Percentiles rank a stretch among this genome's conserved stretches.
Conservation (phyloP, 805 yeast species). For the Jamesozyma hellenica region DNA sequence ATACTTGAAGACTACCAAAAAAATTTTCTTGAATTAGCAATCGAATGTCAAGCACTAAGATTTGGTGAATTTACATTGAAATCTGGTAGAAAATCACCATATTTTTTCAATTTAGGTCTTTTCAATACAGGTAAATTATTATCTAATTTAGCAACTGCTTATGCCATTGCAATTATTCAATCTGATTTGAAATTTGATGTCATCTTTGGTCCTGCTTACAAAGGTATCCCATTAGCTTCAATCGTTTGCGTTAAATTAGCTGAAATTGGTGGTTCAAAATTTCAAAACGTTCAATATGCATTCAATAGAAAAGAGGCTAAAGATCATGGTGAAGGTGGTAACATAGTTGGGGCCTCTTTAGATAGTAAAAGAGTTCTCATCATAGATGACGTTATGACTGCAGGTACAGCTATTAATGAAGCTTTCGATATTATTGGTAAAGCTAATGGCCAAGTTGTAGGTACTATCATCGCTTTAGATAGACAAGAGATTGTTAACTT, state of each 20-base stretch:
- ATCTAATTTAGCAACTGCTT: conserved; percentile 75
- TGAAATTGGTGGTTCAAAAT: conserved; percentile 77
- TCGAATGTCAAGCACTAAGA: conserved; percentile 70
- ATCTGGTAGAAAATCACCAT: conserved; percentile 90
- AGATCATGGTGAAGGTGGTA: conserved; percentile 98
- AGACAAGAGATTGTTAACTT: conserved; percentile 84
- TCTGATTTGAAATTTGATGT: conserved; percentile 81
- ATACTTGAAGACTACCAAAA: conserved; percentile 42
- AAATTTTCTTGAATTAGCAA: conserved; percentile 69
- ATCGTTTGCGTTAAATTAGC: conserved; percentile 85
- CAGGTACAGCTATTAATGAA: conserved; percentile 95
- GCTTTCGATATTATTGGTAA: conserved; percentile 68
- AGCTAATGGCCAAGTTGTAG: conserved; percentile 68
- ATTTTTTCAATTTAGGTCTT: conserved; percentile 88
- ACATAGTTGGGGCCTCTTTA: conserved; percentile 76
- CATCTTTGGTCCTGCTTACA: conserved; percentile 94
- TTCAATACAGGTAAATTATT: conserved; percentile 73
- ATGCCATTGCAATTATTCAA: conserved; percentile 77
- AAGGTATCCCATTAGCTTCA: conserved; percentile 93
- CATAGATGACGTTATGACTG: conserved; percentile 96
- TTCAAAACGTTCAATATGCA: conserved; percentile 68
- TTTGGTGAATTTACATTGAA: conserved; percentile 86
- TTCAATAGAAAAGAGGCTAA: conserved; percentile 94
- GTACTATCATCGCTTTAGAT: conserved; percentile 84
- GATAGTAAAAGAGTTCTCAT: conserved; percentile 66